Conservation (phyloP, 83 land plant genomes). For the Thuja plicata region DNA sequence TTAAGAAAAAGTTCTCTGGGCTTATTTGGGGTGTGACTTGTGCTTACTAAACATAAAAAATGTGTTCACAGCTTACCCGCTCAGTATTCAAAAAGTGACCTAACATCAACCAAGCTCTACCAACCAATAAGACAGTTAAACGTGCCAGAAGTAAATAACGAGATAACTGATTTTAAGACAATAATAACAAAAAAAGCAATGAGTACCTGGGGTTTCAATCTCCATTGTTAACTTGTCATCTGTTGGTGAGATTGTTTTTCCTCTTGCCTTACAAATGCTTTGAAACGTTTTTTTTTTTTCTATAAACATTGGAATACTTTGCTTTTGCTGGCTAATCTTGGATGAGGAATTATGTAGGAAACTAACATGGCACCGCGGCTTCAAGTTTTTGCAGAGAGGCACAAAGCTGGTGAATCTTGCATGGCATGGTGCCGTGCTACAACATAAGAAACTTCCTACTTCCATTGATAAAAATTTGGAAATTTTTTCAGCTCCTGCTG, state of each 20-base stretch:
- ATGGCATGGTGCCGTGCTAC: not conserved
- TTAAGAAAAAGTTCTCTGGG: no score
- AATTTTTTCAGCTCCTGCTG: not conserved
- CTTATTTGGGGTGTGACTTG: not conserved
- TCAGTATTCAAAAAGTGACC: not conserved
- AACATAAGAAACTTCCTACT: not conserved
- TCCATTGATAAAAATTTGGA: not conserved
- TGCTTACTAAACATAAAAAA: not conserved
- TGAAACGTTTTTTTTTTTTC: not conserved
- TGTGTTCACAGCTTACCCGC: not conserved
- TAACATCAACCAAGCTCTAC: not conserved
- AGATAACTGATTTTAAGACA: not conserved
- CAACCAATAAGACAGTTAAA: not conserved
- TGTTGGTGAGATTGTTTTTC: not conserved
- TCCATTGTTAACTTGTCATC: not conserved
- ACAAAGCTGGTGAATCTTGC: not conserved
- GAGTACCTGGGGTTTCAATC: not conserved
- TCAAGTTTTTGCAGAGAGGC: not conserved
- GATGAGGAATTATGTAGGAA: not conserved
- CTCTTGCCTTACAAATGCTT: not conserved
- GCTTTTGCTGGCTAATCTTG: not conserved
- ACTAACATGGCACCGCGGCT: not conserved
- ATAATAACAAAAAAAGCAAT: not conserved
- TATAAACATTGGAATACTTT: not conserved
- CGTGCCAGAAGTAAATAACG: not conserved